Percentiles rank a stretch among this genome's conserved stretches.
Conservation (phyloP, 768 basidiomycete genomes). For the Nevesoporus exiguus region DNA sequence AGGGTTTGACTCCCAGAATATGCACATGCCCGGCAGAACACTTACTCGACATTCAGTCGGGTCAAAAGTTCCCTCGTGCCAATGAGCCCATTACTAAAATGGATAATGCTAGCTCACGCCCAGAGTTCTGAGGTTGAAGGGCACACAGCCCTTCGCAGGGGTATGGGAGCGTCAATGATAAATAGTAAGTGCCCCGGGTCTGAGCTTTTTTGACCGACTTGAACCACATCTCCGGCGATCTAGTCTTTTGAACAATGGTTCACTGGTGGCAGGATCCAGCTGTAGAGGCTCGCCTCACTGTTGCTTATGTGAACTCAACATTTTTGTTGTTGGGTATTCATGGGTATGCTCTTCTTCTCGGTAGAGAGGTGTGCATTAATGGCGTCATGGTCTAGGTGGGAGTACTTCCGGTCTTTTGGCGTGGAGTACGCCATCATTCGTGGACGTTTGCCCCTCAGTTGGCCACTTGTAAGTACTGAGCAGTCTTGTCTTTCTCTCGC, state of each 20-base stretch:
- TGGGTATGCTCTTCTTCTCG: conserved; percentile 7
- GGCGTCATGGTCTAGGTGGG: conserved; percentile 18
- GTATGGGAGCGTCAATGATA: background rate
- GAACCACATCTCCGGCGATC: background rate
- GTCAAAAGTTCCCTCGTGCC: no score
- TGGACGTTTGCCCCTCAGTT: conserved; percentile 21
- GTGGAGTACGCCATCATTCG: conserved; percentile 24
- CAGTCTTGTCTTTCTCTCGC: background rate
- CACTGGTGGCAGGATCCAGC: conserved; percentile 13
- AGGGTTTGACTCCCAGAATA: no score
- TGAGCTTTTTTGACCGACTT: background rate
- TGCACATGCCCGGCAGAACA: no score
- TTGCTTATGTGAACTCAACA: background rate
- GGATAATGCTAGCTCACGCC: no score
- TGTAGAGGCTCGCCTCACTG: background rate
- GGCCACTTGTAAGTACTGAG: conserved; percentile 20
- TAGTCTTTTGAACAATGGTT: conserved; percentile 9
- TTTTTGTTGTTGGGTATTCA: conserved; percentile 18
- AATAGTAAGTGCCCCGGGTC: background rate
- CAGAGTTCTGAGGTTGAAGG: no score
- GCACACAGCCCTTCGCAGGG: background rate
- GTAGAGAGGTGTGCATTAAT: background rate
- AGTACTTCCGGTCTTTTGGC: conserved; percentile 16
- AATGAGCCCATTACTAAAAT: no score
- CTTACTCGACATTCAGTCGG: no score